Percentiles rank a stretch among this genome's conserved stretches.
Conservation (phyloP, 352 stramenopile species). For the Globisporangium iwayamae region DNA sequence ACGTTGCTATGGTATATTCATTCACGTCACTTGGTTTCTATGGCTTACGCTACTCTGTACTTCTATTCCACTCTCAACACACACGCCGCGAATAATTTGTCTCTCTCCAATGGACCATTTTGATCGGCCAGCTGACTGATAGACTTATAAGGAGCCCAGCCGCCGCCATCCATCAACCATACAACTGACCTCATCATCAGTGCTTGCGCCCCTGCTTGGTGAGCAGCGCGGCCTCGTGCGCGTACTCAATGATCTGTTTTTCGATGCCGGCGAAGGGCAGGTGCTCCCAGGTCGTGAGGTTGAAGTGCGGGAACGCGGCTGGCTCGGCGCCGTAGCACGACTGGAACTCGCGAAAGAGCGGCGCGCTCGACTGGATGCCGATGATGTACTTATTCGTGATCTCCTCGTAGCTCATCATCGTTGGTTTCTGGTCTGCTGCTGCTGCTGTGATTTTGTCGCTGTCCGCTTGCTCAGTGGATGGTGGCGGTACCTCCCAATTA, state of each 20-base stretch:
- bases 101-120: background rate
- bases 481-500: constrained; percentile 22
- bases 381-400: constrained; percentile 45
- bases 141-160: too few species aligned
- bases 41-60: background rate
- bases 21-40: background rate
- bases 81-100: background rate
- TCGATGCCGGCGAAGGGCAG: constrained; percentile 45
- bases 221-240: constrained; percentile 38
- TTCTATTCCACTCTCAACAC: background rate
- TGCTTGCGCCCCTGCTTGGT: constrained; percentile 12
- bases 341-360: constrained; percentile 48
- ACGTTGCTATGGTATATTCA: constrained; percentile 1
- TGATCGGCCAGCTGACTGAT: too few species aligned
- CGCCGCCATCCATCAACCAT: background rate
- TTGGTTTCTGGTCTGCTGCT: constrained; percentile 1
- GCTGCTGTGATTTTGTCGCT: background rate
- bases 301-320: constrained; percentile 32
- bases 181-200: background rate
- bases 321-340: constrained; percentile 47
- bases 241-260: constrained; percentile 45
- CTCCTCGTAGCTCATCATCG: constrained; percentile 37
- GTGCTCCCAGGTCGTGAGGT: constrained; percentile 37
- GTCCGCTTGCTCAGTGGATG: background rate
- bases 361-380: constrained; percentile 35